Evolutionary conservation across 306 rosid genomes (phyloP).

Genomic region (Trifolium dubium): DNA sequence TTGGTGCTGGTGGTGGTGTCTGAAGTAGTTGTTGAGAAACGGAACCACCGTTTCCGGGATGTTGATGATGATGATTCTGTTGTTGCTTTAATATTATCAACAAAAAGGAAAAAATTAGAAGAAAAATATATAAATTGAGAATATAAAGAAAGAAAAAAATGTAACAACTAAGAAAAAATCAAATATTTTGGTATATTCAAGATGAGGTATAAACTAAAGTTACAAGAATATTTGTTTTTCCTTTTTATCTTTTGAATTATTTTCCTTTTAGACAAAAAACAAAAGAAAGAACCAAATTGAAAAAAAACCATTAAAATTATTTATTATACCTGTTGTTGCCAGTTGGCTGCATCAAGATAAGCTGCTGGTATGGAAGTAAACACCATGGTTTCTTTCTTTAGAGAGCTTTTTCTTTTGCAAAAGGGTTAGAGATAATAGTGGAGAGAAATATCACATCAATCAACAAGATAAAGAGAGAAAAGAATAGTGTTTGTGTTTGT

Average conservation of each 20-base stretch:
- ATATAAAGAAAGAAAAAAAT: neutral
- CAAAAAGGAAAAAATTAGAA: neutral
- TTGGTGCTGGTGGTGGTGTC: slow-evolving; percentile 36
- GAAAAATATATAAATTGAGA: neutral
- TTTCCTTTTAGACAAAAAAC: slow-evolving; percentile 37
- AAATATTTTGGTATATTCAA: slow-evolving; percentile 73
- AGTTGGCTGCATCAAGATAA: slow-evolving; percentile 84
- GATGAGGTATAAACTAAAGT: slow-evolving; percentile 50
- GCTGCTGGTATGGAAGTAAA: slow-evolving; percentile 79
- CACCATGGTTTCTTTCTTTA: slow-evolving; percentile 62
- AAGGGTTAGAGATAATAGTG: slow-evolving; percentile 46
- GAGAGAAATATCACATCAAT: slow-evolving; percentile 59
- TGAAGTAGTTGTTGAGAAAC: slow-evolving; percentile 55
- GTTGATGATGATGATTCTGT: slow-evolving; percentile 43
- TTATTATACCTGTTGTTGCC: slow-evolving; percentile 78
- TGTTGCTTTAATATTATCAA: slow-evolving; percentile 43
- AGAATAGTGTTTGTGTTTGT: slow-evolving; percentile 19
- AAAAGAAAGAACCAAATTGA: slow-evolving; percentile 25
- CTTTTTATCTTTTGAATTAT: slow-evolving; percentile 22
- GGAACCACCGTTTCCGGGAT: slow-evolving; percentile 10
- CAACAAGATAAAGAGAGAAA: slow-evolving; percentile 42
- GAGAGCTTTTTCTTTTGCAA: slow-evolving; percentile 57
- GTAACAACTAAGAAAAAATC: slow-evolving; percentile 45
- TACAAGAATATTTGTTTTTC: slow-evolving; percentile 58
- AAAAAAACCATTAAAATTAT: slow-evolving; percentile 22